Base-by-base conservation (phyloP, 2,329 filamentous ascomycete genomes). In the Colletotrichum chlorophyti region DNA sequence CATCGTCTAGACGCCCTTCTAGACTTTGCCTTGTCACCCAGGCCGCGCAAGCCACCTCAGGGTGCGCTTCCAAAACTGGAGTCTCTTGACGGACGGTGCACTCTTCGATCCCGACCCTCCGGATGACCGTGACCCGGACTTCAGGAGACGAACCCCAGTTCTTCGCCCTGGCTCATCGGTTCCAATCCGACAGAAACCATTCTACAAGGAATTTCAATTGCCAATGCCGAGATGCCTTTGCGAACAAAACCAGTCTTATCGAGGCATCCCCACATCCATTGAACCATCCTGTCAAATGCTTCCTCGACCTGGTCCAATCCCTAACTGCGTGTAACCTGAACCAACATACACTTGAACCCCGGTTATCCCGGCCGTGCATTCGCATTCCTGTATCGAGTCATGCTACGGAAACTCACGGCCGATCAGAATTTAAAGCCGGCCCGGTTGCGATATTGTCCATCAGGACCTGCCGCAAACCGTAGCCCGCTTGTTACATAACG, bases 41-140 rank as follows among this genome's bases (percentile, higher is more conserved):
- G 27, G 45, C 43, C 43, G 32, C 51, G 51, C 55, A 55, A 59
- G 51, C 42, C 55, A 34, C 52, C 42, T 48, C 42, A 48, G 47
- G 42, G 29, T 21, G 37, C 37, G 24, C 24, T 35, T 42, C 35
- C 54, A 29, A 17, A n/a, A 29, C 14, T 6, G 40, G n/a, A n/a
- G n/a, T n/a, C n/a, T n/a, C 29, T 24, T 23, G 35, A 15, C 34
- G 34, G 11, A 35, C 26, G 41, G 12, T 45, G 11, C 31, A 21
- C 24, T 11, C 9, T n/a, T 46, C 15, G 26, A 32, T 29, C 41
- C 47, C 21, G 35, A 17, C 29, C 26, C 11, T 41, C 37, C 51
- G 55, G 55, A 49, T 45, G 37, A 14, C 55, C 27, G 17, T 15
- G 21, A 40, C 32, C 51, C 43, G 57, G 40, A 55, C 51, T 43